Evolutionary conservation across 441 rosid genomes (phyloP).

Genomic region (Jatropha multifida): DNA sequence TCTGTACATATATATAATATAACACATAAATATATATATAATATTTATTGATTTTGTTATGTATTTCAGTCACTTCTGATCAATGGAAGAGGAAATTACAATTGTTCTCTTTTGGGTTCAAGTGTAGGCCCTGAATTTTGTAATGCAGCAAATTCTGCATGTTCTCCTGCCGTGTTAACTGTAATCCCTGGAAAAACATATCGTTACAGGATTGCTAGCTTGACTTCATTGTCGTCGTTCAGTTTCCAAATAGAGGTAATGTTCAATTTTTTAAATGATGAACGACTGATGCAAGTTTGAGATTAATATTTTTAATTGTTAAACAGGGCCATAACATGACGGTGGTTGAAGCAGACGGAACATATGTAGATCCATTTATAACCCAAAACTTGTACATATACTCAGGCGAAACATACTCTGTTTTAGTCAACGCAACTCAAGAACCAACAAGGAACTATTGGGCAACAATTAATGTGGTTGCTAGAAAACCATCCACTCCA

Average conservation of each 20-base stretch:
- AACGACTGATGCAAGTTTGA: too few relatives aligned
- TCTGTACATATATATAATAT: too few relatives aligned
- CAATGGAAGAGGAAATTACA: constrained; percentile 66
- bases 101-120: constrained; percentile 49
- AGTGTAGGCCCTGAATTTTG: constrained; percentile 21
- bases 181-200: constrained; percentile 49
- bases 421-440: constrained; percentile 45
- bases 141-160: constrained; percentile 17
- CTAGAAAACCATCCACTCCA: constrained; percentile 24
- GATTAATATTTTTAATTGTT: too few relatives aligned
- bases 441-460: constrained; percentile 28
- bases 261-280: too few relatives aligned
- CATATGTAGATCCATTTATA: constrained; percentile 47
- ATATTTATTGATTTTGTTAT: background rate
- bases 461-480: constrained; percentile 26
- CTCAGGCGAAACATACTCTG: constrained; percentile 27
- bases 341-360: constrained; percentile 68
- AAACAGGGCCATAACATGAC: constrained; percentile 49
- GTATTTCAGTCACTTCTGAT: constrained; percentile 45
- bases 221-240: constrained; percentile 58
- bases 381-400: constrained; percentile 48
- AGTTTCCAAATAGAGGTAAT: constrained; percentile 54
- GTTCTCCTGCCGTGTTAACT: constrained; percentile 43
- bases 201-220: constrained; percentile 56
- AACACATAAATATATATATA: too few relatives aligned